Evolutionary conservation across 768 basidiomycete genomes (phyloP), one percentile per base, ranked within the genome.

Genomic region (Boletus pseudo-olivaceus): DNA sequence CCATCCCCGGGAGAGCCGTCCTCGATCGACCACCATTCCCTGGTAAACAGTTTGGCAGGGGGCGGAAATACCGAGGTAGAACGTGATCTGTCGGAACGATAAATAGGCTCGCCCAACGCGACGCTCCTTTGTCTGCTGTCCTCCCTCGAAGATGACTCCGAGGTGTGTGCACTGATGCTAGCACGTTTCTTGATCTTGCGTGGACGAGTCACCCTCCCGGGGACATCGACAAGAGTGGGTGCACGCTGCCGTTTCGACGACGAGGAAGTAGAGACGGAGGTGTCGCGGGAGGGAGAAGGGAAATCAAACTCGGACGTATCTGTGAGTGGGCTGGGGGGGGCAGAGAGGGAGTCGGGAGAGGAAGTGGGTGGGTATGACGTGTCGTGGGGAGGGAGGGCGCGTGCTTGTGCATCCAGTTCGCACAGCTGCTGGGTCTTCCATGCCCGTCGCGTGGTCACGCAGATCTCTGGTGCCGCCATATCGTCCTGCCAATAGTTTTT

Each of bases 21-120:
- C 42, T 82, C 79, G 20, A 74, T 66, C 9, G 75, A 75, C 82
- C 87, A 88, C 46, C 73, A 62, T 12, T 76, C 75, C 34, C 62
- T 56, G 4, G 65, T 64, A 33, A 75, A 75, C 1, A 63, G 30
- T 3, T 48, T 49, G 44, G 38, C 29, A 9, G 41, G 47, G 17
- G 70, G 56, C 0, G 81, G 79, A 55, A 84, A 70, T 1, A 65
- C 69, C 0, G 87, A 87, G 0, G 78, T 77, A 0, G 87, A 89
- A 57, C 85, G 84, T 54, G 88, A 88, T 59, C 84, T 72, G 62
- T 81, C 81, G 52, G 55, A 61, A 38, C 72, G 67, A 54, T 81
- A 85, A 32, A 85, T 81, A n/a, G 80, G 79, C 38, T 83, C 79
- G 29, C 78, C 80, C 4, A 81, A 66, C 0, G 77, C 72, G 45